These are phyloP conservation scores for Hortiboletus campestris DNA, from an alignment of 768 basidiomycete species.

Conservation along the genomic window DNA sequence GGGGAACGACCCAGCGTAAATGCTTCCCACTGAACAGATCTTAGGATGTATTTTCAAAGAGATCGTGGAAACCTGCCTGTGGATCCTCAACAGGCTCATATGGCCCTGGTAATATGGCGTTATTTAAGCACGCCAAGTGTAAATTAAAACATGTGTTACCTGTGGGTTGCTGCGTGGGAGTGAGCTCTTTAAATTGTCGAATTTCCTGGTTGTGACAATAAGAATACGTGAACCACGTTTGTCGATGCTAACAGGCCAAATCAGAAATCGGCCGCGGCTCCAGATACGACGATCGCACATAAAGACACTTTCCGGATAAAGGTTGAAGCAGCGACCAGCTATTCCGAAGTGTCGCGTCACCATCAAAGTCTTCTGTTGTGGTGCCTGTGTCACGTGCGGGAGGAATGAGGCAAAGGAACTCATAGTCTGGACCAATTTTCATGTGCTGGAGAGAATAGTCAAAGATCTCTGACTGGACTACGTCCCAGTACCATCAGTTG, in stretches of 20 bases:
- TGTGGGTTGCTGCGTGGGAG: conserved; percentile 61
- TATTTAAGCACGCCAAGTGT: conserved; percentile 19
- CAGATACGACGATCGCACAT: conserved; percentile 55
- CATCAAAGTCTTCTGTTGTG: conserved; percentile 51
- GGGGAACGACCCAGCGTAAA: conserved; percentile 78
- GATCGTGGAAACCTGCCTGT: conserved; percentile 49
- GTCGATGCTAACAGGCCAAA: conserved; percentile 57
- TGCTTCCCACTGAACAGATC: conserved; percentile 60
- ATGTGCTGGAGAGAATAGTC: conserved; percentile 67
- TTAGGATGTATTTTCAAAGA: conserved; percentile 24
- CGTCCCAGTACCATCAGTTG: conserved; percentile 12
- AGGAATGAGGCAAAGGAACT: conserved; percentile 80
- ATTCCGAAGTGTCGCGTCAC: conserved; percentile 64
- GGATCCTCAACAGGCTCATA: conserved; percentile 85
- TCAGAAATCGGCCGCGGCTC: conserved; percentile 30
- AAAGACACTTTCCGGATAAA: conserved; percentile 77
- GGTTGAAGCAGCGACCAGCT: conserved; percentile 84
- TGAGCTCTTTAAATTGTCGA: conserved; percentile 89
- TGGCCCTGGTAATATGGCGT: conserved; percentile 46
- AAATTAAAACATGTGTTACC: conserved; percentile 43
- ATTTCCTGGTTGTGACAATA: conserved; percentile 95
- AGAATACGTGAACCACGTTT: conserved; percentile 97
- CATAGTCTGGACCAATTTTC: conserved; percentile 65
- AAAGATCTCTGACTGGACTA: conserved; percentile 25
- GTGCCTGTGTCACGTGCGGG: conserved; percentile 50